These are phyloP conservation scores for Hemisphaericaspora xylanilytica DNA, from an alignment of 1,139 yeast species.

Conservation along the genomic window DNA sequence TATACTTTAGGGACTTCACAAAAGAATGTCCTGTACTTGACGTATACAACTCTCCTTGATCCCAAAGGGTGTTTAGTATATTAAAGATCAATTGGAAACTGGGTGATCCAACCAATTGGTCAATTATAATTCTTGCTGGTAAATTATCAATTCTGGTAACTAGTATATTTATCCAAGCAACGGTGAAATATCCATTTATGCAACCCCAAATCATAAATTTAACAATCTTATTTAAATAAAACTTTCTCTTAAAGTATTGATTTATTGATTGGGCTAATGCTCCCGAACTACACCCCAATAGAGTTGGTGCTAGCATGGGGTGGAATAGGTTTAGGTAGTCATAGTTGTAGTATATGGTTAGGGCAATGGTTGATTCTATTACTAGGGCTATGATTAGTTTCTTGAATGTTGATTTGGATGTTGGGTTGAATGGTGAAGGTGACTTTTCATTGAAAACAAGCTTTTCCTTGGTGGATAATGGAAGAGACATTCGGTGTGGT, in stretches of 20 bases:
- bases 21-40: constrained; percentile 31
- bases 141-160: constrained; percentile 34
- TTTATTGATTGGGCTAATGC: constrained; percentile 58
- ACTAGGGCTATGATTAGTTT: constrained; percentile 19
- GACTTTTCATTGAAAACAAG: constrained; percentile 15
- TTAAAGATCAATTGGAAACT: constrained; percentile 52
- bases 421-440: constrained; percentile 16
- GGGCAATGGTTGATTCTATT: constrained; percentile 23
- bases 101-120: constrained; percentile 57
- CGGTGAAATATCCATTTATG: constrained; percentile 55
- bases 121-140: constrained; percentile 42
- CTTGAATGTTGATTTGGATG: constrained; percentile 17
- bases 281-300: constrained; percentile 50
- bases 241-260: constrained; percentile 44
- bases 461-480: constrained; percentile 13
- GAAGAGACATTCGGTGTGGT: constrained; percentile 12
- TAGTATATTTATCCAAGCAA: constrained; percentile 55
- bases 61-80: constrained; percentile 54
- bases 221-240: constrained; percentile 37
- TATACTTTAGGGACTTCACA: constrained; percentile 48
- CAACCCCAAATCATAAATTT: constrained; percentile 64
- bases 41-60: constrained; percentile 38
- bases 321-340: constrained; percentile 20
- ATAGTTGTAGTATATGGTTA: constrained; percentile 30
- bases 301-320: constrained; percentile 37